phyloP scores from a whole-genome alignment of 2,329 filamentous ascomycete genomes.

The Juglanconis juglandina region DNA sequence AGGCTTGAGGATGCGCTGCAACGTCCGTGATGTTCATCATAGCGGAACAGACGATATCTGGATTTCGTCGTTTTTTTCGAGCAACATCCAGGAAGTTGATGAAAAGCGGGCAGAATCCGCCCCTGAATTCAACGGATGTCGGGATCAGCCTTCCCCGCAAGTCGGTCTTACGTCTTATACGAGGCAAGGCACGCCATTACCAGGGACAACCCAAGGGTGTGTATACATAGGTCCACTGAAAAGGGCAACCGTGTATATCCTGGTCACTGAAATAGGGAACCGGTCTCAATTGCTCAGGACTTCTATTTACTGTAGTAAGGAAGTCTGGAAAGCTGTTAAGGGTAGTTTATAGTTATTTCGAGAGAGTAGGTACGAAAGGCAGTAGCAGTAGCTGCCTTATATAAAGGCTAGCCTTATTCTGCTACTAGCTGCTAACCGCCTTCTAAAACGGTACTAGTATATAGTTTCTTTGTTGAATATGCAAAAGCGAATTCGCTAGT shows the following conservation, averaged over 20 bases:
- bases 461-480: too few species aligned
- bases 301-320: too few species aligned
- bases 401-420: too few species aligned
- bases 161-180: constrained; percentile 7
- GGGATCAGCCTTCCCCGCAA: constrained; percentile 9
- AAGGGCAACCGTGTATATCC: too few species aligned
- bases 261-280: neutral
- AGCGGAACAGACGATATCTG: neutral
- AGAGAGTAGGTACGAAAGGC: too few species aligned
- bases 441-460: too few species aligned
- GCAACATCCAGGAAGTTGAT: neutral
- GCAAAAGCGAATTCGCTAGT: too few species aligned
- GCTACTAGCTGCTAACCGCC: too few species aligned
- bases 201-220: neutral
- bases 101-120: neutral
- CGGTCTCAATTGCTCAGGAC: too few species aligned
- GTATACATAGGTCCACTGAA: neutral
- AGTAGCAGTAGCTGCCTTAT: too few species aligned
- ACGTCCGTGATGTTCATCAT: neutral
- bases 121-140: constrained; percentile 3
- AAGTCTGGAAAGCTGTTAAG: too few species aligned
- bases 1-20: neutral
- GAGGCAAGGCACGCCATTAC: constrained; percentile 3
- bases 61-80: neutral
- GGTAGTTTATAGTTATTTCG: too few species aligned